Evolutionary conservation across 2,329 filamentous ascomycete species (phyloP), one percentile per base, ranked within the genome.

Genomic region (Paecilomyces sp.): DNA sequence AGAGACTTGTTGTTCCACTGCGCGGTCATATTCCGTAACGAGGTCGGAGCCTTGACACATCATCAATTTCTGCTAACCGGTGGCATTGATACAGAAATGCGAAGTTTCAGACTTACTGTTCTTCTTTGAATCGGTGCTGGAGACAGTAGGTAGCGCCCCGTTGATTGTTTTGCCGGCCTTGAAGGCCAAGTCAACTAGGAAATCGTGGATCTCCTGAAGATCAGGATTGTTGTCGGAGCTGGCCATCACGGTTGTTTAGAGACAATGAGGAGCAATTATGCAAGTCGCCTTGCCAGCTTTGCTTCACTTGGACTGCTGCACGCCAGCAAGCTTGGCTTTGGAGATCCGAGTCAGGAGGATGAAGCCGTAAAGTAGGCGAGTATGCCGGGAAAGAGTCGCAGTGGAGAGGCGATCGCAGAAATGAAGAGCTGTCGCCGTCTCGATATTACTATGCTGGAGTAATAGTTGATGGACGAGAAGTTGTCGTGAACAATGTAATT

Each of bases 21-120:
- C 84, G 62, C 79, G 82, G 70, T 87, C 85, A 60, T 84, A 86
- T 72, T 86, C 82, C 7, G 85, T 87, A 18, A 87, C 85, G 34
- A 87, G 78, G 67, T 87, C 84, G 60, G 83, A 83, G 57, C 81
- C 81, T 83, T 47, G 41, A 47, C 12, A 12, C 34, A 30, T 25
- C 34, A 30, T 62, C 53, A 60, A 18, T 31, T 11, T 47, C n/a
- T 28, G 15, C 24, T 31, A 15, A 15, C 41, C 15, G 18, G 18
- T 15, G 57, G 24, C 55, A 31, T 24, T 12, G 51, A 24, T 25
- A 22, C 15, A 34, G 15, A 24, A 25, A 34, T 54, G 9, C 28
- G 3, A 58, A 1, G 31, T 11, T 28, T 15, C 24, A 47, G 12
- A 67, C 70, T 52, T 61, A 78, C 76, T 78, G 66, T 80, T 80